Base-by-base conservation (phyloP, 768 basidiomycete genomes). In the Mycena polygramma region DNA sequence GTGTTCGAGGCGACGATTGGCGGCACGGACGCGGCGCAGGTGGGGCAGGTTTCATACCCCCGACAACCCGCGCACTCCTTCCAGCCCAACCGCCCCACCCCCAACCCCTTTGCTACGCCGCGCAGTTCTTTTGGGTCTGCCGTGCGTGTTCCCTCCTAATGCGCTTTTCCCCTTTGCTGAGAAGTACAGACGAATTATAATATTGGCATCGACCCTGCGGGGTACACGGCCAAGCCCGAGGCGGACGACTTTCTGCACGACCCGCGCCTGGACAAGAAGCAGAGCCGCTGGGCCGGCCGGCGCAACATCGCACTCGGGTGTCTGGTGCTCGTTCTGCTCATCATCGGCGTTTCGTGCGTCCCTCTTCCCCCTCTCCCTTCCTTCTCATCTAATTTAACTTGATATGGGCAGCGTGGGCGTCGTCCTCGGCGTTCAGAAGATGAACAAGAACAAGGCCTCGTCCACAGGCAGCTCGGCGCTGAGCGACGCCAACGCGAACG, bases 1-100 rank as follows among this genome's bases (percentile, higher is more conserved):
- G 78, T 97, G 54, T 91, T 97, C 67, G 96, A 97, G 81, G 95
- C 95, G 9, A 39, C 41, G 36, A 79, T 81, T 68, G 73, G 79
- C 83, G 92, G 87, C 73, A 87, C 80, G 70, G 81, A 77, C 46
- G 78, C 74, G 14, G 86, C 79, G 70, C 83, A 87, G 72, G 68
- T 77, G 8, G 88, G 86, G 15, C 85, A 89, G 69, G 94, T 97
- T 20, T 66, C 65, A 43, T 59, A 59, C 65, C 65, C 65, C 26
- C 65, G 58, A 59, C 65, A 58, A 43, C 65, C 65, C 65, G 57
- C 65, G 52, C 7, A 52, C 45, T 52, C 57, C 51, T 66, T 58
- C 41, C 65, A 66, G 65, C 65, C 37, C 51, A 59, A 66, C 52
- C 65, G 37, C 60, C 37, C 60, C 57, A 66, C 46, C 64, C 52